Conservation (phyloP, 2,329 filamentous ascomycete genomes). For the Chrysoporthe deuterocubensis region DNA sequence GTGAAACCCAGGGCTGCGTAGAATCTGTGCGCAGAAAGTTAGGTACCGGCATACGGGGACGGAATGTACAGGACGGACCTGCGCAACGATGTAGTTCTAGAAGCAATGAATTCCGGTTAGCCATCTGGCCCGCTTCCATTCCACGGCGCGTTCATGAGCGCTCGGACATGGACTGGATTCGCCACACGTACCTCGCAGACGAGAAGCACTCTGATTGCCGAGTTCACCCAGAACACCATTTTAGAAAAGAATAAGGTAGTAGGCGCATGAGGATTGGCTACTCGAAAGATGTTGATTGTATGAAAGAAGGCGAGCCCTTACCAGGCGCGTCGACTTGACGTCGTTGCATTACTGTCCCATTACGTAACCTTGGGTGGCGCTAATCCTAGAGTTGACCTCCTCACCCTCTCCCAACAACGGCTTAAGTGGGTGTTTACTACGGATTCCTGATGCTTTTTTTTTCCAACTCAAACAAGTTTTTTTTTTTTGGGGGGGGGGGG, state of each 20-base stretch:
- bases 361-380: not conserved
- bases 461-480: too few species aligned
- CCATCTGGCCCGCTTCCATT: not conserved
- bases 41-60: not conserved
- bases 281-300: not conserved
- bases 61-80: constrained; percentile 21
- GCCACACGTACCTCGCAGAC: constrained; percentile 9
- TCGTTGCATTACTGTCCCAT: not conserved
- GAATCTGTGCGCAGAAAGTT: constrained; percentile 43
- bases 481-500: too few species aligned
- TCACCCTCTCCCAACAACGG: too few species aligned
- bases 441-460: too few species aligned
- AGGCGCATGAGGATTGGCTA: not conserved
- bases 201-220: not conserved
- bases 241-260: not conserved
- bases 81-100: constrained; percentile 32
- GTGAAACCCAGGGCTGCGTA: constrained; percentile 56
- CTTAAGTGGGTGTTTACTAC: too few species aligned
- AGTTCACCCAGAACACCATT: not conserved
- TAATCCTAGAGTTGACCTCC: not conserved
- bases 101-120: not conserved
- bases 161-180: not conserved
- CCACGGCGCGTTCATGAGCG: not conserved
- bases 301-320: not conserved
- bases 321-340: not conserved